These are phyloP conservation scores for Ustilago sp. DNA, from an alignment of 1,284 basidiomycete genomes.

Conservation along the genomic window DNA sequence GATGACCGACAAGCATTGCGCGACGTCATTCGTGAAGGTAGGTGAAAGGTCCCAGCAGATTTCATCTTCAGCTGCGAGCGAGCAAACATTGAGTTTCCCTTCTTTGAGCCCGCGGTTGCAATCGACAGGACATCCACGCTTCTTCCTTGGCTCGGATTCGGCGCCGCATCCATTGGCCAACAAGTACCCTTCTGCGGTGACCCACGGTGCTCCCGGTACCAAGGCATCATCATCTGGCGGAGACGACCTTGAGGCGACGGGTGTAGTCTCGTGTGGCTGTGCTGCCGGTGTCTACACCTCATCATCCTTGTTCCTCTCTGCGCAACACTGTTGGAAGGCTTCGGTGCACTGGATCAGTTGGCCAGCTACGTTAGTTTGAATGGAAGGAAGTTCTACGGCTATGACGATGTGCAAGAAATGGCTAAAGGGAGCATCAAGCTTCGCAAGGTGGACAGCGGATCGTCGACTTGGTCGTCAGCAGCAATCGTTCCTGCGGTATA, in stretches of 20 bases:
- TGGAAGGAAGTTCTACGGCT: slow-evolving; percentile 66
- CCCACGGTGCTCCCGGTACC: slow-evolving; percentile 50
- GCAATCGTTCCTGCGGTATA: slow-evolving; percentile 60
- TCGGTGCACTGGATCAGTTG: slow-evolving; percentile 66
- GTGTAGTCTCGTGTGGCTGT: slow-evolving; percentile 62
- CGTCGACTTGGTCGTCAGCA: slow-evolving; percentile 9
- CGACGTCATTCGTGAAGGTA: slow-evolving; percentile 76
- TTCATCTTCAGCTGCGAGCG: not conserved
- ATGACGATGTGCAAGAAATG: slow-evolving; percentile 26
- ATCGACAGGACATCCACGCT: slow-evolving; percentile 84
- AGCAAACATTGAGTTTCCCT: not conserved
- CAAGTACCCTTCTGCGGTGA: slow-evolving; percentile 76
- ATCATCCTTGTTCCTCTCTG: slow-evolving; percentile 68
- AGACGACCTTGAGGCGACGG: slow-evolving; percentile 41
- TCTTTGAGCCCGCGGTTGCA: not conserved
- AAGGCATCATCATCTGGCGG: slow-evolving; percentile 37
- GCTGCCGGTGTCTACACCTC: slow-evolving; percentile 68
- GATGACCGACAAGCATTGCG: slow-evolving; percentile 88
- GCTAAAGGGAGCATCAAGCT: slow-evolving; percentile 45
- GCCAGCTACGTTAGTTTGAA: slow-evolving; percentile 61
- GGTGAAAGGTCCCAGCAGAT: slow-evolving; percentile 1
- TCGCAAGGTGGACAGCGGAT: slow-evolving; percentile 27
- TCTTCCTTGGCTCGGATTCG: slow-evolving; percentile 97
- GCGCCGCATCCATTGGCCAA: slow-evolving; percentile 88
- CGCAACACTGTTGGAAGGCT: slow-evolving; percentile 66